Conservation (phyloP, 2,329 filamentous ascomycete genomes). For the Trichoderma koningii region DNA sequence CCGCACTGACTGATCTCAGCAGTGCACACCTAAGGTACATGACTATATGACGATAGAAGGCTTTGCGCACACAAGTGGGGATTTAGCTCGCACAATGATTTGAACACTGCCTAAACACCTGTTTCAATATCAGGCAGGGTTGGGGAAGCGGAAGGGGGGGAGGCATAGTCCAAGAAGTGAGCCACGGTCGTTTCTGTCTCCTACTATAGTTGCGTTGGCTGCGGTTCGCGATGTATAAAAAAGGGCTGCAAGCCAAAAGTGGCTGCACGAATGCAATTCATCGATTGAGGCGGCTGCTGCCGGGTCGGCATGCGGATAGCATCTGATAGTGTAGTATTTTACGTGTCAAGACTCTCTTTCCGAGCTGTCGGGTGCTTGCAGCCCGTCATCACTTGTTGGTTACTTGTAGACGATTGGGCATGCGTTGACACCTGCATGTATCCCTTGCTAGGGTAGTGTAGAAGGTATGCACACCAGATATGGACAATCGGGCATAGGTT, state of each 20-base stretch:
- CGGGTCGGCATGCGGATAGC: too few species aligned
- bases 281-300: background rate
- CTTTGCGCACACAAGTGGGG: slow-evolving; percentile 7
- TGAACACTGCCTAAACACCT: background rate
- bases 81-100: slow-evolving; percentile 19
- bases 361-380: too few species aligned
- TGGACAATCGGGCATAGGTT: too few species aligned
- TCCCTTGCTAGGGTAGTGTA: too few species aligned
- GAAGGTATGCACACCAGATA: too few species aligned
- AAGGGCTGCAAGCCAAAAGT: background rate
- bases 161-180: background rate
- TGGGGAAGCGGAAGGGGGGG: background rate
- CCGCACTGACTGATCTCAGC: background rate
- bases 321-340: too few species aligned
- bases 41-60: slow-evolving; percentile 24
- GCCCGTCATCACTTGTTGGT: too few species aligned
- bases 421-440: too few species aligned
- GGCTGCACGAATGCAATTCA: background rate
- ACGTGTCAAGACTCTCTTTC: too few species aligned
- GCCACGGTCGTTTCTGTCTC: background rate
- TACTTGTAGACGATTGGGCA: too few species aligned
- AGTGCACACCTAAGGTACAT: slow-evolving; percentile 1
- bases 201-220: background rate
- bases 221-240: background rate
- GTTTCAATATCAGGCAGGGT: background rate